Conservation (phyloP, 1,284 basidiomycete species). For the Chalciporus sp. region DNA sequence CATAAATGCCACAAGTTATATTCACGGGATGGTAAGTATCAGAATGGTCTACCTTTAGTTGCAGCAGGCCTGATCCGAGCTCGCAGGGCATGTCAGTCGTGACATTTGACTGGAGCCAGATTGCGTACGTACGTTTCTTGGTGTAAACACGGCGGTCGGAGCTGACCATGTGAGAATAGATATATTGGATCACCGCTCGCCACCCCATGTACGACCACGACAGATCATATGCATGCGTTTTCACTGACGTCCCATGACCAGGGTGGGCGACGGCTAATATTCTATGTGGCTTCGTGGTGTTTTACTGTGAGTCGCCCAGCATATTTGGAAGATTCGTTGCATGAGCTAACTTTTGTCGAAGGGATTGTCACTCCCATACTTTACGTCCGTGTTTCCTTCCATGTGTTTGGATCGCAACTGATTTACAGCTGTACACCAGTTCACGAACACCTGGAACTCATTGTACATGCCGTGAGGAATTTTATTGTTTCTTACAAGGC, state of each 20-base stretch:
- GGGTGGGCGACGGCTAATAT: slow-evolving; percentile 67
- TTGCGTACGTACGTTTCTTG: slow-evolving; percentile 34
- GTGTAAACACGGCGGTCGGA: background rate
- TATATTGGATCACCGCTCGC: slow-evolving; percentile 48
- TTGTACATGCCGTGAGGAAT: slow-evolving; percentile 41
- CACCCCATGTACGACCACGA: slow-evolving; percentile 30
- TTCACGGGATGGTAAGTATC: slow-evolving; percentile 39
- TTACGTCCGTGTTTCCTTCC: slow-evolving; percentile 27
- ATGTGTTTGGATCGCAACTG: background rate
- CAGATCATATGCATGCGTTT: background rate
- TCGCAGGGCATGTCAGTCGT: slow-evolving; percentile 45
- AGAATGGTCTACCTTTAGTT: background rate
- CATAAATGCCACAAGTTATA: slow-evolving; percentile 29
- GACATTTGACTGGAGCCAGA: slow-evolving; percentile 56
- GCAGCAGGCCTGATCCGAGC: slow-evolving; percentile 4
- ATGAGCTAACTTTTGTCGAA: slow-evolving; percentile 25
- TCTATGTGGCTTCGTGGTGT: slow-evolving; percentile 62
- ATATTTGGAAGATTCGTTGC: slow-evolving; percentile 1
- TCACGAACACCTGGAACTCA: slow-evolving; percentile 48
- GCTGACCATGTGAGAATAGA: slow-evolving; percentile 5
- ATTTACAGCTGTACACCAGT: slow-evolving; percentile 44
- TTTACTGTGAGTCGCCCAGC: slow-evolving; percentile 43
- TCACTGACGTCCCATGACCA: slow-evolving; percentile 10
- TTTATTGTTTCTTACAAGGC: background rate
- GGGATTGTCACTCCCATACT: slow-evolving; percentile 59